Evolutionary conservation across 2,329 filamentous ascomycete genomes (phyloP).

Genomic region (Fusarium chuoi): DNA sequence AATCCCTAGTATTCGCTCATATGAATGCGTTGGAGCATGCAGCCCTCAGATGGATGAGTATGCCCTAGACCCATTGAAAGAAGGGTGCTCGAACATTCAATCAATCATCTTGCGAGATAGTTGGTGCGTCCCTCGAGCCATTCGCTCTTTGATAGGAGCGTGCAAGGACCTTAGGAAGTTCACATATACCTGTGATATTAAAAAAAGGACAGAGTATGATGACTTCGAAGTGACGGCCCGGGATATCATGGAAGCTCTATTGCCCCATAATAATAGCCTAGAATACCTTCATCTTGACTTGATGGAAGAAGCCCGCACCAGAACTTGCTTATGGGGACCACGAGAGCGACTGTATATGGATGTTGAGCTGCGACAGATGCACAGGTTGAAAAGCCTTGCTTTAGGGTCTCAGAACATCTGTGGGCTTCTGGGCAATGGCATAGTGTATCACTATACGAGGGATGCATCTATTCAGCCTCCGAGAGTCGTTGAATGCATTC

Average conservation of each 20-base stretch:
- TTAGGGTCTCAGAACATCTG: neutral
- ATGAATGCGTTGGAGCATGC: neutral
- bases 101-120: neutral
- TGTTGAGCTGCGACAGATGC: neutral
- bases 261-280: fast-evolving
- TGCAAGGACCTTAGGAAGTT: neutral
- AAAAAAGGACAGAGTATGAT: neutral
- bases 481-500: neutral
- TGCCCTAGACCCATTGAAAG: fast-evolving
- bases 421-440: neutral
- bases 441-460: fast-evolving
- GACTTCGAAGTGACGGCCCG: fast-evolving
- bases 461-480: neutral
- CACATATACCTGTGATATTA: fast-evolving
- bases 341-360: neutral
- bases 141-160: fast-evolving
- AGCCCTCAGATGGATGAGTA: neutral
- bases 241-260: neutral
- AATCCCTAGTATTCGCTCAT: fast-evolving
- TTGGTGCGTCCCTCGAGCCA: neutral
- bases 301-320: fast-evolving
- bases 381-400: neutral
- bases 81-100: neutral
- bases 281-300: neutral
- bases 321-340: fast-evolving